Conservation (phyloP, 140 eudicot genomes). For the Anethum foeniculum region DNA sequence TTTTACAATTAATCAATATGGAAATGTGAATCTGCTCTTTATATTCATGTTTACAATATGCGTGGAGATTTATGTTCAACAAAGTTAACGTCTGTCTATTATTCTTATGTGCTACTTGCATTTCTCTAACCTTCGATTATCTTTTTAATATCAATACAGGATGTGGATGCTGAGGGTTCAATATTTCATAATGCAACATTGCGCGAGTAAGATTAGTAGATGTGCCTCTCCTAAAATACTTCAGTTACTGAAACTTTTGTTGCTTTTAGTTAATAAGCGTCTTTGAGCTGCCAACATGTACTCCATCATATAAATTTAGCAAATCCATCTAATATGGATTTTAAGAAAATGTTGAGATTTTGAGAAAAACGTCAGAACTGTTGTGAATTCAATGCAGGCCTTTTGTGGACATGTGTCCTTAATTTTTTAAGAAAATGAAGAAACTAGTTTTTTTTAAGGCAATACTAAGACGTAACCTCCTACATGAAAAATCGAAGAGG, state of each 20-base stretch:
- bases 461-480: neutral
- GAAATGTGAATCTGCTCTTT: neutral
- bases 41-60: neutral
- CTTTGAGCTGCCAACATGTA: slow-evolving; percentile 2
- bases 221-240: neutral
- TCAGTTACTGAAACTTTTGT: neutral
- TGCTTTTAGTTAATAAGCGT: neutral
- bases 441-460: neutral
- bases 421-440: no score
- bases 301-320: neutral
- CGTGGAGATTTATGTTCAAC: neutral
- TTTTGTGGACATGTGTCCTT: neutral
- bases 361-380: neutral
- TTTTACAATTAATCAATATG: neutral
- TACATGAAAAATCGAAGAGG: neutral
- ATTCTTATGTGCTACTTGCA: neutral
- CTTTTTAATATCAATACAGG: slow-evolving; percentile 30
- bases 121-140: neutral
- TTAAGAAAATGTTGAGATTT: neutral
- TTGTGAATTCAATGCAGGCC: neutral
- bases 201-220: slow-evolving; percentile 67
- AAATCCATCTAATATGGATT: neutral
- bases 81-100: neutral
- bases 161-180: slow-evolving; percentile 88
- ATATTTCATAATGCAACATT: slow-evolving; percentile 88